These are phyloP conservation scores for Candida palmyrensis DNA, from an alignment of 805 yeast species.

Conservation along the genomic window DNA sequence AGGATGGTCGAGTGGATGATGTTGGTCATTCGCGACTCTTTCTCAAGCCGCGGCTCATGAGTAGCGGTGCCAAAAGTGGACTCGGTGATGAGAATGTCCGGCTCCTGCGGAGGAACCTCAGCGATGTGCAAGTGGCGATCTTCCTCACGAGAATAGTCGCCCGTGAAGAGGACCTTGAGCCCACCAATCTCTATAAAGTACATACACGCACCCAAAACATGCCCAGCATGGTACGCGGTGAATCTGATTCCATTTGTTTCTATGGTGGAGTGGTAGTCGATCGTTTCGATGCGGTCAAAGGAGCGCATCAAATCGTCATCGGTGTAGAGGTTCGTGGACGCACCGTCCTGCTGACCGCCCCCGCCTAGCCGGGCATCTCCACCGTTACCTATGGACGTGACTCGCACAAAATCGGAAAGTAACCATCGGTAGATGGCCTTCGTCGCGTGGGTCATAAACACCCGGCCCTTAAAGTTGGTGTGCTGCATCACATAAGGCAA, in stretches of 20 bases:
- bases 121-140: slow-evolving; percentile 94
- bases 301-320: slow-evolving; percentile 88
- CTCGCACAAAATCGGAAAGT: slow-evolving; percentile 88
- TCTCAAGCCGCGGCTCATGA: slow-evolving; percentile 83
- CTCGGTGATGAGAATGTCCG: slow-evolving; percentile 89
- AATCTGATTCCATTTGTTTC: slow-evolving; percentile 92
- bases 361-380: slow-evolving; percentile 26
- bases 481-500: slow-evolving; percentile 97
- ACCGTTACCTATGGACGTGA: slow-evolving; percentile 58
- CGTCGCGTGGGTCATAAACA: slow-evolving; percentile 98
- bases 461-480: slow-evolving; percentile 90
- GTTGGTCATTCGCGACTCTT: slow-evolving; percentile 76
- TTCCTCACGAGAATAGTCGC: slow-evolving; percentile 94
- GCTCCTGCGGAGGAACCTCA: slow-evolving; percentile 82
- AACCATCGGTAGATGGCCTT: slow-evolving; percentile 97
- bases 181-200: slow-evolving; percentile 94
- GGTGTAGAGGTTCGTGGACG: slow-evolving; percentile 53
- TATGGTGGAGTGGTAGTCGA: slow-evolving; percentile 92
- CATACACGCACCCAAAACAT: slow-evolving; percentile 98
- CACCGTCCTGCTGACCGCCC: slow-evolving; percentile 8
- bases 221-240: slow-evolving; percentile 99
- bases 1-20: slow-evolving; percentile 76
- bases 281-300: slow-evolving; percentile 85
- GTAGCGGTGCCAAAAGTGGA: slow-evolving; percentile 98
- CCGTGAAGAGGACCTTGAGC: slow-evolving; percentile 81